phyloP scores from a whole-genome alignment of 768 basidiomycete species.

The Russula ochroleuca region DNA sequence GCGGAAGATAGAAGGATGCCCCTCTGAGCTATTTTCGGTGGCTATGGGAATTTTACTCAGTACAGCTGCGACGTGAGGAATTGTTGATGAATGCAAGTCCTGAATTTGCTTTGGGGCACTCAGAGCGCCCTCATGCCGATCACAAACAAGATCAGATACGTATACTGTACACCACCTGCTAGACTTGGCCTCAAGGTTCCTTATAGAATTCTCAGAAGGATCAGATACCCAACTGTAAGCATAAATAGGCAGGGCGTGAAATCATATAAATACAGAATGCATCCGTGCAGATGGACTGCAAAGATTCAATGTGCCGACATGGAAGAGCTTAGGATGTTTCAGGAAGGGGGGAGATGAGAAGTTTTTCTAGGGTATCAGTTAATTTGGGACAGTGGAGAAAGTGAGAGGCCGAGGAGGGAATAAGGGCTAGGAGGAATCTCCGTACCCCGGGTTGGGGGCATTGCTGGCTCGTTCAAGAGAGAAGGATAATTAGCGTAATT shows the following conservation, averaged over 20 bases:
- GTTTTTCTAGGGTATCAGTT: slow-evolving; percentile 22
- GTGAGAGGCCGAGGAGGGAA: slow-evolving; percentile 1
- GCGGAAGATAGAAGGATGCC: background rate
- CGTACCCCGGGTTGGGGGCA: slow-evolving; percentile 4
- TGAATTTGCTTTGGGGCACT: slow-evolving; percentile 9
- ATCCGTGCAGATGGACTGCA: slow-evolving; percentile 18
- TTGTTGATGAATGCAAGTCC: background rate
- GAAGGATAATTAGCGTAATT: slow-evolving; percentile 7
- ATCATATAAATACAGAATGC: slow-evolving; percentile 4
- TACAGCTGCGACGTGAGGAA: background rate
- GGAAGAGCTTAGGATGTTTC: slow-evolving; percentile 3
- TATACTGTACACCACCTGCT: background rate
- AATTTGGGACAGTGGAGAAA: slow-evolving; percentile 11
- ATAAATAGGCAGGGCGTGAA: slow-evolving; percentile 15
- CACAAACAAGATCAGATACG: slow-evolving; percentile 10
- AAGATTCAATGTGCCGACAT: slow-evolving; percentile 22
- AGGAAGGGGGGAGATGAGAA: slow-evolving; percentile 1
- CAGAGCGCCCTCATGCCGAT: slow-evolving; percentile 2
- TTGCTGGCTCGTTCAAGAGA: background rate
- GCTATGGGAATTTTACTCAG: background rate
- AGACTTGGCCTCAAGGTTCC: slow-evolving; percentile 4
- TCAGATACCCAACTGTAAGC: slow-evolving; percentile 17
- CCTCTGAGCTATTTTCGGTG: background rate
- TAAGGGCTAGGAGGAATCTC: background rate
- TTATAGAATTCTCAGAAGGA: slow-evolving; percentile 3